Percentiles rank a stretch among this genome's conserved stretches.
Evolutionary conservation across 2,329 filamentous ascomycete species (phyloP).

Genomic region (Huntiella decipiens): DNA sequence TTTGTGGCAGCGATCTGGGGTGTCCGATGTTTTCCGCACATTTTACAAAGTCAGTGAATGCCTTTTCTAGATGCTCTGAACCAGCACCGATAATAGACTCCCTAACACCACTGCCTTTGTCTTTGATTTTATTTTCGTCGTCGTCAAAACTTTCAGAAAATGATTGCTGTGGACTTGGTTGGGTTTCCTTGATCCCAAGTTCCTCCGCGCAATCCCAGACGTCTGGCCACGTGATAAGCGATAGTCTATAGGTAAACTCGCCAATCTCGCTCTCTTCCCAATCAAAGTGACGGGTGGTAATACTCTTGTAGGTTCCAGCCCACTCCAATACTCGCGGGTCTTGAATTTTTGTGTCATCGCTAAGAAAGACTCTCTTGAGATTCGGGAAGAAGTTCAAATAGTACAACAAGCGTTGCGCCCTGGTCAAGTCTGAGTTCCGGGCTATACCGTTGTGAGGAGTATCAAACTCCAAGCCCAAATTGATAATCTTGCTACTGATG

Average conservation of each 20-base stretch:
- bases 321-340: not conserved
- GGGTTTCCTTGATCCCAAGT: not conserved
- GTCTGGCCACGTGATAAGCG: not conserved
- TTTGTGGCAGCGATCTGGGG: no score
- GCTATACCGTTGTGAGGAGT: not conserved
- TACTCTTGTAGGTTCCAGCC: conserved; percentile 4
- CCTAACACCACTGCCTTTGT: no score
- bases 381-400: conserved; percentile 5
- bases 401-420: not conserved
- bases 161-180: not conserved
- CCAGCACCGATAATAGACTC: no score
- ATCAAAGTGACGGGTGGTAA: not conserved
- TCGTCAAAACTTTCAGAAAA: no score
- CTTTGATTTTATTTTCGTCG: no score
- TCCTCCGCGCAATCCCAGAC: not conserved
- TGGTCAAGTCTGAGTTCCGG: no score
- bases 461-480: conserved; percentile 1
- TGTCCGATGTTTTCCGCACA: no score
- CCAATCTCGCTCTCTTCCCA: conserved; percentile 4
- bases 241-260: not conserved
- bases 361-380: conserved; percentile 6
- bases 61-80: no score
- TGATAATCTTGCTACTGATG: conserved; percentile 2
- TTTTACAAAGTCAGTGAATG: no score
- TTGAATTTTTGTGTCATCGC: not conserved